phyloP scores from a whole-genome alignment of 208 protist genomes.

The Endotrypanum monterogeii region DNA sequence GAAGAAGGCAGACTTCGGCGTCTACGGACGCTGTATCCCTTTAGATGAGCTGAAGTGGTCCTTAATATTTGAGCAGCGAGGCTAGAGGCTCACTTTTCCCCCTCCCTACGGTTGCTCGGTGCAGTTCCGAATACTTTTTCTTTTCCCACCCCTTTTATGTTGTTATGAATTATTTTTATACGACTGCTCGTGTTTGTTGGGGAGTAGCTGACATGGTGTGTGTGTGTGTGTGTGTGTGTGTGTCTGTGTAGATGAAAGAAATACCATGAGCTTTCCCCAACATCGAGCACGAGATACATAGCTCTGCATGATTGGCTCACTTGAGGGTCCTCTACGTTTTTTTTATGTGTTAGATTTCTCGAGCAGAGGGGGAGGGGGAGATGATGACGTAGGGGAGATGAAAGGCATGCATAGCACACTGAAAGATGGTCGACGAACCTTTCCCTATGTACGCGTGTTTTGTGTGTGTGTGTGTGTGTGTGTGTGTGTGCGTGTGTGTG shows the following conservation, averaged over 20 bases:
- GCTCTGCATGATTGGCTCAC: neutral
- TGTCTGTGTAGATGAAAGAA: neutral
- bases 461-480: too few relatives aligned
- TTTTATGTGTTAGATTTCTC: neutral
- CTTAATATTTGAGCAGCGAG: conserved; percentile 46
- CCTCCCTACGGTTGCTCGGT: neutral
- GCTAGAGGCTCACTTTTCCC: neutral
- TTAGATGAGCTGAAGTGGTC: conserved; percentile 85
- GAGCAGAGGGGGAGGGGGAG: neutral
- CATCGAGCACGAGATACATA: neutral
- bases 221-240: too few relatives aligned
- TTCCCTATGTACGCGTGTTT: too few relatives aligned
- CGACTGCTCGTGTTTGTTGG: neutral
- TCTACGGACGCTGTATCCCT: conserved; percentile 53
- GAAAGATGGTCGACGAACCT: neutral
- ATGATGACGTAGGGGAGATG: neutral
- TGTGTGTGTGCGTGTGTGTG: too few relatives aligned
- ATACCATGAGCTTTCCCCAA: neutral
- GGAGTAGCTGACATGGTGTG: neutral
- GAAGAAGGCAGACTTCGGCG: conserved; percentile 50
- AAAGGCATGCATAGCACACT: neutral
- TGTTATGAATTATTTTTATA: too few relatives aligned
- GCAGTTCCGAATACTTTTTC: conserved; percentile 16
- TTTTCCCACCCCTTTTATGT: neutral
- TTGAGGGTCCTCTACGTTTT: neutral